Evolutionary conservation across 352 stramenopile genomes (phyloP).

Genomic region (Pseudoperonospora humuli): DNA sequence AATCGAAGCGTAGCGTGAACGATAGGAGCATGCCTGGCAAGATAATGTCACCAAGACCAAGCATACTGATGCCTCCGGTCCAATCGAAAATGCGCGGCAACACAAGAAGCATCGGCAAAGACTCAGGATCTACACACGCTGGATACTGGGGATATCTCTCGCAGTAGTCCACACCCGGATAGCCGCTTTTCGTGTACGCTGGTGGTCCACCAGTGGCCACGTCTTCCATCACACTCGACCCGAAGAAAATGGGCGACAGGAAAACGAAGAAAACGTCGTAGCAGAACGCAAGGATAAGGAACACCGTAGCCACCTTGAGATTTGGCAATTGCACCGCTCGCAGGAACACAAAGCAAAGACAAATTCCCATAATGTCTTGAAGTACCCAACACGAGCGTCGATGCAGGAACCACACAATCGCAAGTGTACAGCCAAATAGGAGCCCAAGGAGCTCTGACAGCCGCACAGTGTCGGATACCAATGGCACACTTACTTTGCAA

Average conservation of each 20-base stretch:
- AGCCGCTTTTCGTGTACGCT: conserved; percentile 54
- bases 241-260: conserved; percentile 86
- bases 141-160: conserved; percentile 54
- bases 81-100: conserved; percentile 90
- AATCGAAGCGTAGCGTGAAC: conserved; percentile 90
- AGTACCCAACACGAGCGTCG: conserved; percentile 72
- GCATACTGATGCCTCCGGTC: conserved; percentile 85
- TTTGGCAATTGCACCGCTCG: conserved; percentile 86
- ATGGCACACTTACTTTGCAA: conserved; percentile 28
- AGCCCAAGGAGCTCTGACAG: conserved; percentile 49
- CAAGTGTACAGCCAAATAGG: conserved; percentile 26
- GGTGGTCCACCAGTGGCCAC: conserved; percentile 86
- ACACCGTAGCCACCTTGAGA: conserved; percentile 84
- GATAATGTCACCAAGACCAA: conserved; percentile 95
- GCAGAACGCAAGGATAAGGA: conserved; percentile 88
- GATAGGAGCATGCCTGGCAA: conserved; percentile 91
- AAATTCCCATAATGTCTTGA: conserved; percentile 89
- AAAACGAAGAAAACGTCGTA: conserved; percentile 98
- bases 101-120: conserved; percentile 93
- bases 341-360: conserved; percentile 91
- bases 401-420: conserved; percentile 54
- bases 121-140: conserved; percentile 72
- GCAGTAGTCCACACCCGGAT: conserved; percentile 69
- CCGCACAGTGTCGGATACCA: conserved; percentile 29
- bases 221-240: conserved; percentile 89